Percentiles rank a stretch among this genome's conserved stretches.
These are phyloP conservation scores for Wickerhamiella spandovensis DNA, from an alignment of 805 yeast species.

Conservation along the genomic window DNA sequence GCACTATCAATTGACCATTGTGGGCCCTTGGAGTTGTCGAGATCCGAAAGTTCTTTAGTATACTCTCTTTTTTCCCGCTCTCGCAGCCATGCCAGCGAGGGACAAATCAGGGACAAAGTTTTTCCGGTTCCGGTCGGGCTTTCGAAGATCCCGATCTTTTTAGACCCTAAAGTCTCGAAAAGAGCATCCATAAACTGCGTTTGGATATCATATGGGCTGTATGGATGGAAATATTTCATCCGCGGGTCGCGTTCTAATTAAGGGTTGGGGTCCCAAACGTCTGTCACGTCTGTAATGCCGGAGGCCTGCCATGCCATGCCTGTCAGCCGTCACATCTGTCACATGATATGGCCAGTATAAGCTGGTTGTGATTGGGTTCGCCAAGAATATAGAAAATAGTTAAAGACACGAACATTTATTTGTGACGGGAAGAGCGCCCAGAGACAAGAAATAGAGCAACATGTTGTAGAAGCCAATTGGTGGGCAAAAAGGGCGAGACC, in stretches of 20 bases:
- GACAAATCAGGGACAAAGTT: slow-evolving; percentile 74
- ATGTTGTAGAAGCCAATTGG: too few relatives aligned
- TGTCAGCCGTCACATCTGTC: too few relatives aligned
- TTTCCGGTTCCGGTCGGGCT: slow-evolving; percentile 93
- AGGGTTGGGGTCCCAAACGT: background rate
- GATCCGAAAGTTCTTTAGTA: slow-evolving; percentile 9
- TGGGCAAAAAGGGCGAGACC: too few relatives aligned
- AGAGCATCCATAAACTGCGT: slow-evolving; percentile 59
- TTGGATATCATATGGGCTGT: slow-evolving; percentile 68
- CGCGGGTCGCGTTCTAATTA: background rate
- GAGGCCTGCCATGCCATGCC: too few relatives aligned
- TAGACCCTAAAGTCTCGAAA: slow-evolving; percentile 42
- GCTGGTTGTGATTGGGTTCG: too few relatives aligned
- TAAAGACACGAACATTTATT: too few relatives aligned
- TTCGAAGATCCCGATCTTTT: slow-evolving; percentile 70
- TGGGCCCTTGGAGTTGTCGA: slow-evolving; percentile 45
- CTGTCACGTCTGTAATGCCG: too few relatives aligned
- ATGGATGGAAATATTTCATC: slow-evolving; percentile 56
- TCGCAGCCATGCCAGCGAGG: slow-evolving; percentile 73
- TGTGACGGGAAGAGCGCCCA: too few relatives aligned
- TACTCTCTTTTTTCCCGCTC: slow-evolving; percentile 21
- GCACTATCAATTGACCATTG: slow-evolving; percentile 47
- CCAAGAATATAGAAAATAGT: too few relatives aligned
- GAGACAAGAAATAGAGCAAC: too few relatives aligned
- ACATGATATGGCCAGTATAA: too few relatives aligned